Evolutionary conservation across 2,329 filamentous ascomycete species (phyloP).

Genomic region (Podosphaera aphanis): DNA sequence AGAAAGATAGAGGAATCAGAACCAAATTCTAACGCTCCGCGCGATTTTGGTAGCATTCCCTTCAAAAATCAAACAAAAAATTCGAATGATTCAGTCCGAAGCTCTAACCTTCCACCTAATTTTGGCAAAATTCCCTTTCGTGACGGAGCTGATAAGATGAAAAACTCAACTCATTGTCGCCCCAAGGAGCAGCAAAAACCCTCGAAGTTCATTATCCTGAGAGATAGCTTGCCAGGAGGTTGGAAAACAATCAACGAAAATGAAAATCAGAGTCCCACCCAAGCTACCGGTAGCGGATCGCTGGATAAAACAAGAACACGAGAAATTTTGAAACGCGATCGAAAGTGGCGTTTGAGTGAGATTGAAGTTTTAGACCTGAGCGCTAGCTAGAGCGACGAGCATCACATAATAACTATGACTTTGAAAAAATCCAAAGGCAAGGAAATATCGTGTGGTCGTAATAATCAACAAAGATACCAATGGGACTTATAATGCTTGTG

Average conservation of each 20-base stretch:
- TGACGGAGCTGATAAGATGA: no score
- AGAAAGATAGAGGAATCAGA: no score
- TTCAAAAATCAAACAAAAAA: not conserved
- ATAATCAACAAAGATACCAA: no score
- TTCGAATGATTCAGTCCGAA: not conserved
- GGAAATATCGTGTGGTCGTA: no score
- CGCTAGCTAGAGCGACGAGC: not conserved
- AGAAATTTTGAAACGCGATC: constrained; percentile 1
- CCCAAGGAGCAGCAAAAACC: no score
- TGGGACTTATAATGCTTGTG: no score
- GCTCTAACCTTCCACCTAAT: no score
- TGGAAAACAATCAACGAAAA: constrained; percentile 14
- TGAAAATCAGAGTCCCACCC: constrained; percentile 2
- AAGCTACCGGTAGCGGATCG: not conserved
- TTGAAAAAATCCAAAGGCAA: no score
- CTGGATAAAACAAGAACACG: not conserved
- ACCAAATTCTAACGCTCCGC: not conserved
- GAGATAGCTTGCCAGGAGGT: constrained; percentile 17
- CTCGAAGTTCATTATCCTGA: constrained; percentile 10
- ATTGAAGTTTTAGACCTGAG: constrained; percentile 12
- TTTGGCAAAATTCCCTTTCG: no score
- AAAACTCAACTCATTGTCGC: no score
- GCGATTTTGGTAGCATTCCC: not conserved
- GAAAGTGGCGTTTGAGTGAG: constrained; percentile 9
- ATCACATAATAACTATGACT: no score